Evolutionary conservation across 78 protist genomes (phyloP).

Genomic region (Dictyostelium capitatum): DNA sequence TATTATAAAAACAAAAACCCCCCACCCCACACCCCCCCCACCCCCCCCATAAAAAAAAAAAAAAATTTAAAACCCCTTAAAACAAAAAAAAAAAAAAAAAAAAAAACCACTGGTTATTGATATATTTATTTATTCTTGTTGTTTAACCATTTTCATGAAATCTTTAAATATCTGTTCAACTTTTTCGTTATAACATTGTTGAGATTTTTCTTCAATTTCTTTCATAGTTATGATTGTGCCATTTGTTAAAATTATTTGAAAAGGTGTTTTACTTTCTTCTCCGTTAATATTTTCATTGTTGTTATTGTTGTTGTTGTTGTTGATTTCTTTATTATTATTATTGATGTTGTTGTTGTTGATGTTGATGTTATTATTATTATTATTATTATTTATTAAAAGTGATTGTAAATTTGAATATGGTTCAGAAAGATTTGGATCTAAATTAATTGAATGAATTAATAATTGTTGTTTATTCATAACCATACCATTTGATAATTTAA

Average conservation of each 20-base stretch:
- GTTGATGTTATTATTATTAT: neutral
- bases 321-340: neutral
- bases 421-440: conserved; percentile 7
- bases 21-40: too few relatives aligned
- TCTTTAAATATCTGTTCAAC: conserved; percentile 2
- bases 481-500: neutral
- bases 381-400: neutral
- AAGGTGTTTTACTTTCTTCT: conserved; percentile 17
- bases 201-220: conserved; percentile 8
- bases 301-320: neutral
- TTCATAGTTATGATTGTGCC: conserved; percentile 4
- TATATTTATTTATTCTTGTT: too few relatives aligned
- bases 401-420: conserved; percentile 8
- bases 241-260: neutral
- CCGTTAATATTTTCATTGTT: neutral
- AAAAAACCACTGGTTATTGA: too few relatives aligned
- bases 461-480: conserved; percentile 11
- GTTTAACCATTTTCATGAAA: neutral
- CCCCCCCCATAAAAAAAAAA: too few relatives aligned
- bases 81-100: too few relatives aligned
- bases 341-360: neutral
- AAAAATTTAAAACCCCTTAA: too few relatives aligned
- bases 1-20: too few relatives aligned
- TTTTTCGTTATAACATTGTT: conserved; percentile 9
- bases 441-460: neutral